A percentile compares a stretch with the other conserved stretches of the same genome.
Evolutionary conservation across 2,329 filamentous ascomycete species (phyloP).

Genomic region (Phaeoacremonium minimum): DNA sequence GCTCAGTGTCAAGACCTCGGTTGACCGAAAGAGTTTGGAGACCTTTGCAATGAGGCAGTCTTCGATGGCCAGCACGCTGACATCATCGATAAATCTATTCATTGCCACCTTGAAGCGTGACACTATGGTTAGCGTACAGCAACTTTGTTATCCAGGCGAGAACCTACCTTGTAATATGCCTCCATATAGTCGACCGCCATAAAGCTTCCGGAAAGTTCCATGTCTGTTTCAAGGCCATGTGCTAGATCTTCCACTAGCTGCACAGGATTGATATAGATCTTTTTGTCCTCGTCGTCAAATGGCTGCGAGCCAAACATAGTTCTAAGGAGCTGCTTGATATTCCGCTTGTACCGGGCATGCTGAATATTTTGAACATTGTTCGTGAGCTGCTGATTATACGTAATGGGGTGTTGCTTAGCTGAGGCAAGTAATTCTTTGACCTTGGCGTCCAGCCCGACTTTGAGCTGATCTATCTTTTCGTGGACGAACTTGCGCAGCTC

Average conservation of each 20-base stretch:
- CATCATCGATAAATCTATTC: slow-evolving; percentile 18
- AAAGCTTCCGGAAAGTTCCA: slow-evolving; percentile 28
- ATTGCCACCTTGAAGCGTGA: slow-evolving; percentile 16
- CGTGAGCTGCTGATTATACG: slow-evolving; percentile 31
- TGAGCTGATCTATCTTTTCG: slow-evolving; percentile 14
- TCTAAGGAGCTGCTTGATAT: slow-evolving; percentile 1
- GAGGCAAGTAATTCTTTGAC: slow-evolving; percentile 18
- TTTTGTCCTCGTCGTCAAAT: too few species aligned
- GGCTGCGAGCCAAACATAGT: too few species aligned
- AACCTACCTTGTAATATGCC: slow-evolving; percentile 38
- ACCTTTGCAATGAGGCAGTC: slow-evolving; percentile 15
- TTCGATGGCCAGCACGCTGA: slow-evolving; percentile 17
- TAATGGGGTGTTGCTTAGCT: slow-evolving; percentile 27
- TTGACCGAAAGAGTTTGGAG: slow-evolving; percentile 13
- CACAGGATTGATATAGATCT: too few species aligned
- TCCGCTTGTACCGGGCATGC: neutral
- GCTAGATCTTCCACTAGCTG: slow-evolving; percentile 1
- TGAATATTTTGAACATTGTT: slow-evolving; percentile 25
- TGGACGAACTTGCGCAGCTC: slow-evolving; percentile 12
- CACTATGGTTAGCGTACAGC: neutral
- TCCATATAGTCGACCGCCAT: slow-evolving; percentile 33
- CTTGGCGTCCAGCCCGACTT: slow-evolving; percentile 14
- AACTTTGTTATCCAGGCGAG: slow-evolving; percentile 3
- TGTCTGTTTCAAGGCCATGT: slow-evolving; percentile 20
- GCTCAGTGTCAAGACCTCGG: slow-evolving; percentile 11